Percentiles rank a stretch among this genome's conserved stretches.
These are phyloP conservation scores for Solanum etuberosum DNA, from an alignment of 257 asterid genomes.

Conservation along the genomic window DNA sequence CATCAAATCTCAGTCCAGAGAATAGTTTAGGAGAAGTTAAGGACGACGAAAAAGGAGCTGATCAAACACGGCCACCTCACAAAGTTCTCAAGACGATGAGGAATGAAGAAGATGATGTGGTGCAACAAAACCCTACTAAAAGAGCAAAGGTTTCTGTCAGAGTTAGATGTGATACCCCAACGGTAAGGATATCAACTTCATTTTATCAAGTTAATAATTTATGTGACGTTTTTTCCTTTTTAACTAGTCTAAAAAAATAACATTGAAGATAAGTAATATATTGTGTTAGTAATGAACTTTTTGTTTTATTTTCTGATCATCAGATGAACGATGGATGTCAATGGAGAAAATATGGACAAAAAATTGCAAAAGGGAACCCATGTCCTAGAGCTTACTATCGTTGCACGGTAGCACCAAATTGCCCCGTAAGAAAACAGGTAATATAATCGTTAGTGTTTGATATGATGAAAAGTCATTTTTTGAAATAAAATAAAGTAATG, in stretches of 20 bases:
- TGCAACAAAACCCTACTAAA: slow-evolving; percentile 61
- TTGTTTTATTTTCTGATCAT: background rate
- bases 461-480: background rate
- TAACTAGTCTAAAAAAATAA: background rate
- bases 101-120: slow-evolving; percentile 47
- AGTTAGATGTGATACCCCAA: slow-evolving; percentile 85
- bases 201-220: background rate
- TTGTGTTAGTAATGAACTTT: background rate
- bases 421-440: slow-evolving; percentile 91
- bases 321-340: slow-evolving; percentile 97
- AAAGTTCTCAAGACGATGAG: slow-evolving; percentile 32
- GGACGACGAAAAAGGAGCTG: slow-evolving; percentile 35
- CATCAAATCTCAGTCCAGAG: slow-evolving; percentile 31
- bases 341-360: slow-evolving; percentile 98
- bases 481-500: background rate
- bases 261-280: background rate
- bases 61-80: slow-evolving; percentile 27
- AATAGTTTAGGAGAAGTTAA: slow-evolving; percentile 45
- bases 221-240: background rate
- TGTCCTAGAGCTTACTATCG: slow-evolving; percentile 99
- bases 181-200: slow-evolving; percentile 25
- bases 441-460: background rate
- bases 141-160: slow-evolving; percentile 95
- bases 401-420: slow-evolving; percentile 79
- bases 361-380: slow-evolving; percentile 88